These are phyloP conservation scores for Phytophthora quininea DNA, from an alignment of 352 stramenopile species.

Conservation along the genomic window DNA sequence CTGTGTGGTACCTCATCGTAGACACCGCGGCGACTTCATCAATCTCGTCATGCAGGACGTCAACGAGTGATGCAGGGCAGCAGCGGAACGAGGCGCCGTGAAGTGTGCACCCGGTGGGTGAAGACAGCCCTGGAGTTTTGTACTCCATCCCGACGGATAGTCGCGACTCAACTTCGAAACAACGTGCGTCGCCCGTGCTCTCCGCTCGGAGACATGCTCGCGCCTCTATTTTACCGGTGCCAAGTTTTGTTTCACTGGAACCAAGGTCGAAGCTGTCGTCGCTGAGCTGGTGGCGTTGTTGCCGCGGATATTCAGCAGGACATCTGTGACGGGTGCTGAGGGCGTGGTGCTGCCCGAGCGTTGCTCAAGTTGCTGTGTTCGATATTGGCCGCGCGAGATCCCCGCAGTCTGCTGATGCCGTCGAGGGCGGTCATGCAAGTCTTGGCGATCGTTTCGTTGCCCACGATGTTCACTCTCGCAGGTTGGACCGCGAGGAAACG, in stretches of 20 bases:
- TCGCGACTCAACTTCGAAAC: background rate
- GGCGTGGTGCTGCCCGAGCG: constrained; percentile 20
- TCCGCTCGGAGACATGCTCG: constrained; percentile 24
- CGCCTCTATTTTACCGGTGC: background rate
- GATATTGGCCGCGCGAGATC: too few relatives aligned
- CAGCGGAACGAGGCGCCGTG: constrained; percentile 2
- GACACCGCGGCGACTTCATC: background rate
- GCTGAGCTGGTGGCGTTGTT: constrained; percentile 8
- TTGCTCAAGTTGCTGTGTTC: constrained; percentile 1
- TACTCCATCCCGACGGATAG: constrained; percentile 3
- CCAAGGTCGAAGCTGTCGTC: constrained; percentile 7
- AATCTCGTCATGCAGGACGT: too few relatives aligned
- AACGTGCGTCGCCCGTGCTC: constrained; percentile 17
- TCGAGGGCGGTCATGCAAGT: background rate
- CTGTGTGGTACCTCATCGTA: background rate
- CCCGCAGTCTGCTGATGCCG: constrained; percentile 16
- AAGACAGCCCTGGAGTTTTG: too few relatives aligned
- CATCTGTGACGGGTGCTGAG: constrained; percentile 1
- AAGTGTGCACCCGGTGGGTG: background rate
- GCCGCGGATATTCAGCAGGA: constrained; percentile 3
- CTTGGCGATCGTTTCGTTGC: too few relatives aligned
- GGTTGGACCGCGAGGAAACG: constrained; percentile 2
- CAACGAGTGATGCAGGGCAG: background rate
- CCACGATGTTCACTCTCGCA: background rate
- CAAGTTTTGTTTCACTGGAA: background rate